phyloP scores from a whole-genome alignment of 2,329 filamentous ascomycete genomes.

The Cladosporium sp. region DNA sequence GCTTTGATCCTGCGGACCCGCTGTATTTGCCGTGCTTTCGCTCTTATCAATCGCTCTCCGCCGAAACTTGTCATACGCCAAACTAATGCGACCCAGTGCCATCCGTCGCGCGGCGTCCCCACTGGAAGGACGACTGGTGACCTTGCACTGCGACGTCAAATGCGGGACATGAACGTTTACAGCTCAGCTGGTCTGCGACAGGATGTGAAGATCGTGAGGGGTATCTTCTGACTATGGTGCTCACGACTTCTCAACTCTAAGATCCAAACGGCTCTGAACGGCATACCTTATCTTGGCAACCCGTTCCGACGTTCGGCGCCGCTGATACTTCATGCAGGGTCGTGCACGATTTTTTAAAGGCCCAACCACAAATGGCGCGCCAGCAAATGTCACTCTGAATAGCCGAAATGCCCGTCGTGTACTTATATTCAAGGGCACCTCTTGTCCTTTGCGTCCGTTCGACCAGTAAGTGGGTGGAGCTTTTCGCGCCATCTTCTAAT shows the following conservation, averaged over 20 bases:
- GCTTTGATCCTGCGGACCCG: not conserved
- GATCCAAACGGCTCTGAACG: not conserved
- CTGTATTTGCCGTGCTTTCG: not conserved
- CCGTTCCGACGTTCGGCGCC: not conserved
- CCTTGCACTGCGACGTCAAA: not conserved
- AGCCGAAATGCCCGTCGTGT: conserved; percentile 1
- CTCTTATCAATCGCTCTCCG: not conserved
- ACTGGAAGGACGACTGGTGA: not conserved
- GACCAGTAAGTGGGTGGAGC: conserved; percentile 5
- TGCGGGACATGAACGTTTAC: not conserved
- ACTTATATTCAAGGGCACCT: not conserved
- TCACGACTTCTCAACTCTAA: not conserved
- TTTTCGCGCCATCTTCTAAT: not conserved
- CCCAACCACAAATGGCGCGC: conserved; percentile 10
- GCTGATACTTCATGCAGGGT: conserved; percentile 8
- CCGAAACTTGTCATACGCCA: not conserved
- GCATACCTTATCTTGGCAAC: conserved; percentile 5
- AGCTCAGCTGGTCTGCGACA: not conserved
- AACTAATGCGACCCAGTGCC: conserved; percentile 2
- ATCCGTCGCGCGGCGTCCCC: not conserved
- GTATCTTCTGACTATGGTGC: not conserved
- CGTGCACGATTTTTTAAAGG: conserved; percentile 6
- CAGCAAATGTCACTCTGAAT: conserved; percentile 10
- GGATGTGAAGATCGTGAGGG: not conserved
- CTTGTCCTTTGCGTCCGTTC: conserved; percentile 2